These are phyloP conservation scores for Rhynchospora pubera DNA, from an alignment of 176 grass and related monocot species.

Conservation along the genomic window DNA sequence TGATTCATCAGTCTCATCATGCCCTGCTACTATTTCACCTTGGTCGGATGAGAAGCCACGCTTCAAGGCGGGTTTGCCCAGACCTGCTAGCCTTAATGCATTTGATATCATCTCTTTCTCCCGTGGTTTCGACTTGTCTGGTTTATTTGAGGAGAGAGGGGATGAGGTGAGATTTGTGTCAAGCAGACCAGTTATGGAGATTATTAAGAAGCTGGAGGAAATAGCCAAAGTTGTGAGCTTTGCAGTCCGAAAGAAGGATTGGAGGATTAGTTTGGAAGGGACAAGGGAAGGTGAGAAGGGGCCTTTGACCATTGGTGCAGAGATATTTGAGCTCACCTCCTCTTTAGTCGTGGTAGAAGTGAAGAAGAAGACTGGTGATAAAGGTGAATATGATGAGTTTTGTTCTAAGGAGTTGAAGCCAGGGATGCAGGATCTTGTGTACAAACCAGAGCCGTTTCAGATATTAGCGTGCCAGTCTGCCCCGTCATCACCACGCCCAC, in stretches of 20 bases:
- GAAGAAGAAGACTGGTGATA: slow-evolving; percentile 87
- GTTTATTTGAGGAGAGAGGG: slow-evolving; percentile 82
- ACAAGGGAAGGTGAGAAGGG: slow-evolving; percentile 86
- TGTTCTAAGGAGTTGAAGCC: slow-evolving; percentile 85
- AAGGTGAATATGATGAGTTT: slow-evolving; percentile 83
- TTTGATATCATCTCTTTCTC: slow-evolving; percentile 99
- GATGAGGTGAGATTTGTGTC: slow-evolving; percentile 79
- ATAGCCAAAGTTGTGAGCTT: slow-evolving; percentile 82
- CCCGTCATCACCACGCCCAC: not conserved
- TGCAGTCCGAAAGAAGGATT: slow-evolving; percentile 63
- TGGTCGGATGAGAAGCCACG: slow-evolving; percentile 41
- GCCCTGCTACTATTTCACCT: slow-evolving; percentile 52
- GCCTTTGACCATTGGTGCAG: slow-evolving; percentile 68
- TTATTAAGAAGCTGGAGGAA: slow-evolving; percentile 82
- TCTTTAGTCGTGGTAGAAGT: slow-evolving; percentile 84
- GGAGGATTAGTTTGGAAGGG: slow-evolving; percentile 84
- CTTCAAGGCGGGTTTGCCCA: slow-evolving; percentile 22
- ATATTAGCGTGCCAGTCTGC: slow-evolving; percentile 15
- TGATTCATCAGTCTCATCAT: slow-evolving; percentile 77
- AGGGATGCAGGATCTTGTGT: slow-evolving; percentile 66
- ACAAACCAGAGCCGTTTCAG: slow-evolving; percentile 16
- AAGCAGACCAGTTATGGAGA: slow-evolving; percentile 43
- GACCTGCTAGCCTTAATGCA: slow-evolving; percentile 75
- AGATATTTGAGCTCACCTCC: slow-evolving; percentile 92
- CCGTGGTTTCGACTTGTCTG: slow-evolving; percentile 68